Evolutionary conservation across 2,329 filamentous ascomycete genomes (phyloP), one percentile per base, ranked within the genome.

Genomic region (Penicillium vulpinum): DNA sequence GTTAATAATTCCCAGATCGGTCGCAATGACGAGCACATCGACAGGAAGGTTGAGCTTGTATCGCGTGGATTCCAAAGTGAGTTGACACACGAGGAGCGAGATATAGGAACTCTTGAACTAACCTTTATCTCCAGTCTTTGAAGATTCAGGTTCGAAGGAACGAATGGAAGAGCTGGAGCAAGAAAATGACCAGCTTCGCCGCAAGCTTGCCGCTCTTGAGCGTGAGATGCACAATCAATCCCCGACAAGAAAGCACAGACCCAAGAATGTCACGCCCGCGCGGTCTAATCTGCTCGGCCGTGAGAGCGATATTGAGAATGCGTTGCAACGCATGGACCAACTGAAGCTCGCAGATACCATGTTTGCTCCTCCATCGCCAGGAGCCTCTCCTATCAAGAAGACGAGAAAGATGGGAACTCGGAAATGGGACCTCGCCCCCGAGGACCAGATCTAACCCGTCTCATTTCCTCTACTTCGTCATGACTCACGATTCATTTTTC

Each of bases 21-120:
- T 65, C 84, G 86, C 43, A 86, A 87, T 51, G 91, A 96, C 59
- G 90, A 90, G 70, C 91, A 95, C 73, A 84, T 94, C 70, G 92
- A 97, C 72, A 85, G 85, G 63, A 99, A 99, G 77, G 83, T 96
- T 8, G 93, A 91, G 57, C 82, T 91, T 22, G 76, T 90, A 33
- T 83, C 85, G 54, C 78, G 83, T 51, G 82, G 83, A 10, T 77
- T 81, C 65, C 75, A 73, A 61, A 78, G 74, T 73, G 78, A 72
- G 69, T 62, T 28, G 8, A 13, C 22, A 21, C 15, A 9, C 10
- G 3, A 24, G 28, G 13, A 35, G 31, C 24, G 3, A 24, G 15
- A 2, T 15, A 6, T 11, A 10, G 2, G 11, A 10, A 11, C n/a
- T 15, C 6, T 18, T n/a, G 18, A 22, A 47, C 60, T 65, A 38